Percentiles rank a stretch among this genome's conserved stretches.
phyloP scores from a whole-genome alignment of 208 protist genomes.

The Leishmania arabica region DNA sequence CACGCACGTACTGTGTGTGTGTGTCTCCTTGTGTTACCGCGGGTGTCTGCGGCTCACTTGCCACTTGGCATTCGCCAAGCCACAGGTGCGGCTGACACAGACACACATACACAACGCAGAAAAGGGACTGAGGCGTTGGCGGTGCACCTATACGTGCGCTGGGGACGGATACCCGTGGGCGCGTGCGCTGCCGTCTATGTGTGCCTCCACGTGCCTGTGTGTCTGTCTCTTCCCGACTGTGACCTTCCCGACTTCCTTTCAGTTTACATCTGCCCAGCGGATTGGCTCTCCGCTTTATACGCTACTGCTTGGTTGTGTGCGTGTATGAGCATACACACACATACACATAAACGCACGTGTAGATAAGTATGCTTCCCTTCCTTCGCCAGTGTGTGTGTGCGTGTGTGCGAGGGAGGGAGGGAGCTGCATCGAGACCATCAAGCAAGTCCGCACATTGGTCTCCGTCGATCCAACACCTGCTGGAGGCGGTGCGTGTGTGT shows the following conservation, averaged over 20 bases:
- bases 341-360: background rate
- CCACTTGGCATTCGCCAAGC: background rate
- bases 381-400: background rate
- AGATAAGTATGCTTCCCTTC: background rate
- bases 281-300: background rate
- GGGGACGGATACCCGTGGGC: background rate
- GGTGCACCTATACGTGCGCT: background rate
- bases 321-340: background rate
- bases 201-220: too few relatives aligned
- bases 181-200: background rate
- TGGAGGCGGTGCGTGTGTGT: background rate
- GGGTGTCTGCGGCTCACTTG: background rate
- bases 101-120: background rate
- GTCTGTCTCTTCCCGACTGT: background rate
- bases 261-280: background rate
- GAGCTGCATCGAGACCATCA: too few relatives aligned
- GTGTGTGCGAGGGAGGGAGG: background rate
- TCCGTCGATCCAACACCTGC: background rate
- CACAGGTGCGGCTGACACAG: background rate
- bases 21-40: background rate
- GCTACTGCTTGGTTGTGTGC: background rate
- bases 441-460: too few relatives aligned
- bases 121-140: background rate
- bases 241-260: background rate
- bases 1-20: background rate